These are phyloP conservation scores for Apiospora saccharicola DNA, from an alignment of 2,329 filamentous ascomycete genomes.

Conservation along the genomic window DNA sequence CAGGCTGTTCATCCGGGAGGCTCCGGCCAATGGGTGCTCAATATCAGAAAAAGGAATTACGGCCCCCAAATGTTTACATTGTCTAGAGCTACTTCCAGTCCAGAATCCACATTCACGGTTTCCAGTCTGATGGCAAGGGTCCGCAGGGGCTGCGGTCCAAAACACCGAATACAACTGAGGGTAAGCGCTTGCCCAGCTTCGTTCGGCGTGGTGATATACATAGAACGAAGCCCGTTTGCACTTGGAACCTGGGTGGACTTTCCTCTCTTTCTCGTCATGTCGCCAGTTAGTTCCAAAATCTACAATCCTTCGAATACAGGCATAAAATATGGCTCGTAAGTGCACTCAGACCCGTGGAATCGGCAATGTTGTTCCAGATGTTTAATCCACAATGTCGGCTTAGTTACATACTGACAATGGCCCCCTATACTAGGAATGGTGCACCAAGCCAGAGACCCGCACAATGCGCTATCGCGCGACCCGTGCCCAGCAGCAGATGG, in stretches of 20 bases:
- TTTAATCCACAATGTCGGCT: neutral
- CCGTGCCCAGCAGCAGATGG: slow-evolving; percentile 10
- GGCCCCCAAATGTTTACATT: neutral
- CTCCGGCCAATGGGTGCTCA: neutral
- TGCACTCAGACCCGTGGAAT: neutral
- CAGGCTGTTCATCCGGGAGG: neutral
- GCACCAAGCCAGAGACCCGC: neutral
- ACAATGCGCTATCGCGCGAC: neutral
- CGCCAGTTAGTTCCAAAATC: neutral
- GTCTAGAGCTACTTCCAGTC: neutral
- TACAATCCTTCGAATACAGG: neutral
- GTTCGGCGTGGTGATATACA: neutral
- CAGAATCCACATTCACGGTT: neutral
- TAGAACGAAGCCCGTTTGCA: neutral
- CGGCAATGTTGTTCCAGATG: neutral
- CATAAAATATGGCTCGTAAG: slow-evolving; percentile 9
- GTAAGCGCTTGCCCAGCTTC: neutral
- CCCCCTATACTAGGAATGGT: neutral
- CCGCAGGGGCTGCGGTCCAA: neutral
- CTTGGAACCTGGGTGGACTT: neutral
- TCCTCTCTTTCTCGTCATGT: neutral
- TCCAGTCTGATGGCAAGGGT: neutral
- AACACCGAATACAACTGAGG: neutral
- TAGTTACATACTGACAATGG: neutral
- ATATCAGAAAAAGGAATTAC: neutral